A percentile compares a stretch with the other conserved stretches of the same genome.
These are phyloP conservation scores for Pichia rugopelliculosa DNA, from an alignment of 805 yeast species.

Conservation along the genomic window DNA sequence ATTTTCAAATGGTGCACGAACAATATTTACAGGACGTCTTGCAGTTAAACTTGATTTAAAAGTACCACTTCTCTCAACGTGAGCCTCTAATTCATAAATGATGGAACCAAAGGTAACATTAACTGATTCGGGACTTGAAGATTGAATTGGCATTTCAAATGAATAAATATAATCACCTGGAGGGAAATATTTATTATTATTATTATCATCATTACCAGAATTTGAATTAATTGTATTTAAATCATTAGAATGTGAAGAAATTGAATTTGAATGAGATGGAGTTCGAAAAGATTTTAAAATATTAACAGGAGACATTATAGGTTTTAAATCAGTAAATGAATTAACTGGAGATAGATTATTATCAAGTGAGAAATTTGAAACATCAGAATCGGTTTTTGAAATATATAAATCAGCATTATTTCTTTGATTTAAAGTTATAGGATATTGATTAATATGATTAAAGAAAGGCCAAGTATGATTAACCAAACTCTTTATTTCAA, in stretches of 20 bases:
- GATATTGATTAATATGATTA: slow-evolving; percentile 30
- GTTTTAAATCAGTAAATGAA: slow-evolving; percentile 13
- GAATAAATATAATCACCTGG: slow-evolving; percentile 92
- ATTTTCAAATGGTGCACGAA: slow-evolving; percentile 70
- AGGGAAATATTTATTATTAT: slow-evolving; percentile 39
- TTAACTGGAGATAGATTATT: slow-evolving; percentile 26
- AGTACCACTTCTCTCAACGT: slow-evolving; percentile 71
- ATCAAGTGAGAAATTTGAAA: slow-evolving; percentile 31
- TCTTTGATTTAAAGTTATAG: slow-evolving; percentile 23
- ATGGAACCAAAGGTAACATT: slow-evolving; percentile 78
- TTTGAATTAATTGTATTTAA: background rate
- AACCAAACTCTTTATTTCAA: slow-evolving; percentile 59
- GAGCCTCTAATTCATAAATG: slow-evolving; percentile 59
- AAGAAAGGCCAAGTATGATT: slow-evolving; percentile 91
- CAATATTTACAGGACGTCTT: slow-evolving; percentile 51
- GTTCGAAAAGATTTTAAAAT: slow-evolving; percentile 24
- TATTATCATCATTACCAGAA: slow-evolving; percentile 15
- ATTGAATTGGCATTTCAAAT: slow-evolving; percentile 82
- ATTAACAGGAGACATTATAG: slow-evolving; percentile 24
- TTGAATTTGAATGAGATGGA: slow-evolving; percentile 13
- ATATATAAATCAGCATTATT: slow-evolving; percentile 43
- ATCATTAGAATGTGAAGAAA: background rate
- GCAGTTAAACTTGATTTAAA: slow-evolving; percentile 74
- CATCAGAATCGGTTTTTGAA: slow-evolving; percentile 29
- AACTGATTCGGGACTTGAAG: slow-evolving; percentile 75